Evolutionary conservation across 306 rosid genomes (phyloP), one percentile per base, ranked within the genome.

Genomic region (Abrus precatorius): DNA sequence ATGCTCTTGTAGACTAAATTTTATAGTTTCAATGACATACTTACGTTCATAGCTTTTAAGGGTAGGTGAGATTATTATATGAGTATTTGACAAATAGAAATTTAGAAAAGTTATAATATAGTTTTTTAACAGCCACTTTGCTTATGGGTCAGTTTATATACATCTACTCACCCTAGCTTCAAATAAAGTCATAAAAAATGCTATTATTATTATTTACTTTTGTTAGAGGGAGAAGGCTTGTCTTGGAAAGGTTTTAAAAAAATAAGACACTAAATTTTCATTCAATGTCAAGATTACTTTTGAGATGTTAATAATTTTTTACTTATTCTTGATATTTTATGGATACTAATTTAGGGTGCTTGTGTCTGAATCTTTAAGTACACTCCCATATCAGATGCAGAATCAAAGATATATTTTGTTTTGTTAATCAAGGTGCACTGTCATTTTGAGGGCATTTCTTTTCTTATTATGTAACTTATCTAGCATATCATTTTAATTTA

Each of bases 381-480:
- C 77, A 96, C 99, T 83, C 99, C 99, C 7, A 92, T 96, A 77
- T 96, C 98, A 9, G 98, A 96, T 88, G 89, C 98, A 56, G 97
- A 96, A 56, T 62, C 97, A 2, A 89, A 87, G 75, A 98, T 98
- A 78, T 88, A 90, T 85, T 96, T 96, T 92, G 99, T 93, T 86
- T 87, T 96, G 82, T 78, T 96, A 71, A 88, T 96, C 82, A 96
- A 96, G 99, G 99, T 96, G 66, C 61, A 80, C 71, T 69, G 33
- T 27, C 77, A 78, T 57, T 67, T 43, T 64, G 45, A 32, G 59
- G 55, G 44, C 49, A 69, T 38, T 77, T 65, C 75, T 73, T 73
- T 72, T 80, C 41, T 36, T 36, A 20, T 50, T 13, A 61, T n/a
- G n/a, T 72, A 69, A 5, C 59, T 69, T 33, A 61, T 56, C 67